Evolutionary conservation across 169 alveolate genomes (phyloP).

Genomic region (Plasmodium ovale): DNA sequence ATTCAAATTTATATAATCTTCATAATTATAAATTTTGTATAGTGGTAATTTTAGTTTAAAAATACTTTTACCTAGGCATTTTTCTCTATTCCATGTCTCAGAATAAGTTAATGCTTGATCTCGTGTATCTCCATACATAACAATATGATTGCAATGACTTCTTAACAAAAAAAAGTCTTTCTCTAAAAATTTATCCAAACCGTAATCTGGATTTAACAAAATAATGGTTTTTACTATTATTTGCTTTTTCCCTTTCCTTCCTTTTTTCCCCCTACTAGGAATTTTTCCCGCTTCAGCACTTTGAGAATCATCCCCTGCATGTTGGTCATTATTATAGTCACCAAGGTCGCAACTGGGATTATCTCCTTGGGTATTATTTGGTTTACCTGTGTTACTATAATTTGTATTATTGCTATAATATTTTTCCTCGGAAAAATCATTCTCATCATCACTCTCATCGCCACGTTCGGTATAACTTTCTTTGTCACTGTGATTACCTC

Average conservation of each 20-base stretch:
- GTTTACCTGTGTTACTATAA: background rate
- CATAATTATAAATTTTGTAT: slow-evolving; percentile 62
- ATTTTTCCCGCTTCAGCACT: background rate
- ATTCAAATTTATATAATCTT: slow-evolving; percentile 58
- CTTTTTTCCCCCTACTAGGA: background rate
- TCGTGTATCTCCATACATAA: slow-evolving; percentile 90
- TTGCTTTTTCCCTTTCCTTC: slow-evolving; percentile 42
- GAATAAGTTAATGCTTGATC: slow-evolving; percentile 85
- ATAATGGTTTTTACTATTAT: slow-evolving; percentile 85
- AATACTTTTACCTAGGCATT: slow-evolving; percentile 82
- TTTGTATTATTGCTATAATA: background rate
- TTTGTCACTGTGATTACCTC: background rate
- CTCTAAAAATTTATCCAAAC: slow-evolving; percentile 85
- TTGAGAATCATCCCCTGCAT: background rate
- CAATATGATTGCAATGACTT: slow-evolving; percentile 88
- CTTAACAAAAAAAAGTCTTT: slow-evolving; percentile 87
- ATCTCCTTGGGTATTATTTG: background rate
- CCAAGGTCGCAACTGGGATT: background rate
- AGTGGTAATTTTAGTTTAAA: slow-evolving; percentile 79
- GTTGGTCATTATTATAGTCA: background rate
- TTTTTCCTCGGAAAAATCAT: background rate
- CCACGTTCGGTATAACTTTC: background rate
- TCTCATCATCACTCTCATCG: background rate
- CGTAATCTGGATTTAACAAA: slow-evolving; percentile 88
- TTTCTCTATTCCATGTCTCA: slow-evolving; percentile 82